Conservation (phyloP, 1,284 basidiomycete species). For the Apiotrichum gracile region DNA sequence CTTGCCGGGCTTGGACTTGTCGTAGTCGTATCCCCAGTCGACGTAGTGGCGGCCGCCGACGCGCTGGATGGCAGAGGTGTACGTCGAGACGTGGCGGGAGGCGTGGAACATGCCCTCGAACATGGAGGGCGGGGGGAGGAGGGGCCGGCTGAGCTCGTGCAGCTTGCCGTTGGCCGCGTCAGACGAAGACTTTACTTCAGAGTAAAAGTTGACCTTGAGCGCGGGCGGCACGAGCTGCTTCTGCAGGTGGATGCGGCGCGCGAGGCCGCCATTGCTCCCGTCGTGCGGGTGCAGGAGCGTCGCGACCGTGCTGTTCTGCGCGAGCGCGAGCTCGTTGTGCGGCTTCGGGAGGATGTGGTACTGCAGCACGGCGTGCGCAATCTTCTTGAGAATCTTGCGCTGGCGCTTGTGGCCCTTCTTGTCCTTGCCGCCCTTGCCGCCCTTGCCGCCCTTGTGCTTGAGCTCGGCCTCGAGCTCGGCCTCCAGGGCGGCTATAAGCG, state of each 20-base stretch:
- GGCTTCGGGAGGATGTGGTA: constrained; percentile 60
- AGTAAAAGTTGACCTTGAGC: constrained; percentile 56
- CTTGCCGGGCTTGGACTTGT: constrained; percentile 44
- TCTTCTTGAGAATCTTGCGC: constrained; percentile 49
- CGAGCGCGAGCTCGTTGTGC: constrained; percentile 49
- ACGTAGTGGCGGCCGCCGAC: constrained; percentile 50
- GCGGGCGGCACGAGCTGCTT: constrained; percentile 48
- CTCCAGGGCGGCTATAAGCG: no score
- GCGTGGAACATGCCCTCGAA: constrained; percentile 58
- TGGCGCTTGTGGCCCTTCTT: constrained; percentile 54
- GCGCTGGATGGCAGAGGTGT: constrained; percentile 59
- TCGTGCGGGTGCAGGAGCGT: constrained; percentile 55
- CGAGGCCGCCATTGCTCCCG: constrained; percentile 54
- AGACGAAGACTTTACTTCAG: constrained; percentile 50
- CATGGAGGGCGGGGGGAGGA: constrained; percentile 59
- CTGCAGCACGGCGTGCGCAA: constrained; percentile 56
- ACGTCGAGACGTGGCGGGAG: constrained; percentile 55
- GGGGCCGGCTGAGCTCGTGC: constrained; percentile 58
- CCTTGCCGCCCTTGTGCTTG: constrained; percentile 22
- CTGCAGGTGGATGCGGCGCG: constrained; percentile 56
- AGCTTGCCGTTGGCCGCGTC: constrained; percentile 60
- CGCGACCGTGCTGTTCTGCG: constrained; percentile 57
- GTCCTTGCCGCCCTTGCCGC: constrained; percentile 43
- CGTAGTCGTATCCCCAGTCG: constrained; percentile 50
- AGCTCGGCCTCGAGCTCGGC: background rate